Base-by-base conservation (phyloP, 1,284 basidiomycete genomes). In the Kalmanozyma brasiliensis region DNA sequence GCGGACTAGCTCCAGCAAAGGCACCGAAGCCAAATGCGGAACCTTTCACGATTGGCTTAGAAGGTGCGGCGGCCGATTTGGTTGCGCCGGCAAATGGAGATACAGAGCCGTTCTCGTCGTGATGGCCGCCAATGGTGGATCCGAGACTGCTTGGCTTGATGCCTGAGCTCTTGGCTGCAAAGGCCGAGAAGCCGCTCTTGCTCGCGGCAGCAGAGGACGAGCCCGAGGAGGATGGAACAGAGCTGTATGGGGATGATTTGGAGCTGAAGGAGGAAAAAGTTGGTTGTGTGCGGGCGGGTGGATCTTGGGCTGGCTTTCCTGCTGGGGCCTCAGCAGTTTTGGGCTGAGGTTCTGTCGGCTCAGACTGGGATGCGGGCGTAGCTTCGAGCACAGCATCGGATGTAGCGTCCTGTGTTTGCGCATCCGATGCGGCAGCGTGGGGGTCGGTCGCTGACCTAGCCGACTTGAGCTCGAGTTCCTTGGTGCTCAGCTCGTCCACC, bases 1-100 rank as follows among this genome's bases (percentile, higher is more conserved):
- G 58, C 11, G 68, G 68, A 24, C 58, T 69, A 7, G 67, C 60
- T 5, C 62, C 62, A 2, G 72, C 70, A 38, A 78, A 78, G 13
- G 76, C 71, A 20, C 76, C 74, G 26, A 78, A 78, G 19, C 76
- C 76, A 26, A 77, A 64, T 7, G 53, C 16, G 0, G 53, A 52
- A 13, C 67, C 61, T 26, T 61, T 70, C 17, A 55, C 29, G 41
- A 60, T 52, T 13, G 67, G 57, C 26, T 64, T 64, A 1, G 57
- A 44, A 5, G 37, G 14, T n/a, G 37, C 40, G 13, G 57, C 26
- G 0, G 49, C 24, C 11, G 26, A 11, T 11, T 29, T 29, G 26
- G 26, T 11, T 24, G 48, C 26, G 19, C 41, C 26, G 4, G 44
- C 24, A 22, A 36, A 40, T 6, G 62, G 47, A 29, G 56, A 58